phyloP scores from a whole-genome alignment of 768 basidiomycete genomes.

The Lentinula sp. region DNA sequence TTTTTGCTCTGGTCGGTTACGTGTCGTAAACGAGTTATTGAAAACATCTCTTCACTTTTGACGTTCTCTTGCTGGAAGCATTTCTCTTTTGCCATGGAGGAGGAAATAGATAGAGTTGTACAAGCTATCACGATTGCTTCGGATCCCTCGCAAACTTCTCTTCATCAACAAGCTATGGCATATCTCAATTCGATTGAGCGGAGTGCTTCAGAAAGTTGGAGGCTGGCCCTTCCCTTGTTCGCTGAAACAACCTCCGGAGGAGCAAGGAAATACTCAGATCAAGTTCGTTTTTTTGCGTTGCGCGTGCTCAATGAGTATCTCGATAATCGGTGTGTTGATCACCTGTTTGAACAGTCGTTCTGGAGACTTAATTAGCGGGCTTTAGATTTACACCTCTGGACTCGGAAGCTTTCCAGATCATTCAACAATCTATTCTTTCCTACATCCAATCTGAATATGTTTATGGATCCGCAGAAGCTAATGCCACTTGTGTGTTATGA shows the following conservation, averaged over 20 bases:
- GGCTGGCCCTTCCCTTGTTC: conserved; percentile 72
- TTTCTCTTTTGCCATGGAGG: conserved; percentile 48
- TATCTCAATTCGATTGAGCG: conserved; percentile 76
- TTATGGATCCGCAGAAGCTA: conserved; percentile 76
- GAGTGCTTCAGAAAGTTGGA: conserved; percentile 73
- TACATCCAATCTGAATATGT: conserved; percentile 91
- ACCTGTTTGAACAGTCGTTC: neutral
- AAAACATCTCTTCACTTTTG: neutral
- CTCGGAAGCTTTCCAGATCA: conserved; percentile 57
- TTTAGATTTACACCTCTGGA: conserved; percentile 62
- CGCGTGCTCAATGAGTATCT: conserved; percentile 78
- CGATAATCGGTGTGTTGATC: conserved; percentile 64
- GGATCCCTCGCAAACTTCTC: conserved; percentile 59
- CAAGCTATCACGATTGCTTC: conserved; percentile 88
- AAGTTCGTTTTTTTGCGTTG: conserved; percentile 77
- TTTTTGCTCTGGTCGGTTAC: neutral
- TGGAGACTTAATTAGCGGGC: neutral
- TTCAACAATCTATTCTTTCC: conserved; percentile 71
- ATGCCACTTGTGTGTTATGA: conserved; percentile 67
- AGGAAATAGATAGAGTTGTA: conserved; percentile 68
- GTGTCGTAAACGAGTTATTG: conserved; percentile 3
- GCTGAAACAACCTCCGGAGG: conserved; percentile 56
- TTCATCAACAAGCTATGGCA: conserved; percentile 84
- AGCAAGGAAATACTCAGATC: conserved; percentile 58
- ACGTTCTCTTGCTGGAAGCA: neutral